Conservation (phyloP, 2,329 filamentous ascomycete genomes). For the Aspergillus costaricaensis region DNA sequence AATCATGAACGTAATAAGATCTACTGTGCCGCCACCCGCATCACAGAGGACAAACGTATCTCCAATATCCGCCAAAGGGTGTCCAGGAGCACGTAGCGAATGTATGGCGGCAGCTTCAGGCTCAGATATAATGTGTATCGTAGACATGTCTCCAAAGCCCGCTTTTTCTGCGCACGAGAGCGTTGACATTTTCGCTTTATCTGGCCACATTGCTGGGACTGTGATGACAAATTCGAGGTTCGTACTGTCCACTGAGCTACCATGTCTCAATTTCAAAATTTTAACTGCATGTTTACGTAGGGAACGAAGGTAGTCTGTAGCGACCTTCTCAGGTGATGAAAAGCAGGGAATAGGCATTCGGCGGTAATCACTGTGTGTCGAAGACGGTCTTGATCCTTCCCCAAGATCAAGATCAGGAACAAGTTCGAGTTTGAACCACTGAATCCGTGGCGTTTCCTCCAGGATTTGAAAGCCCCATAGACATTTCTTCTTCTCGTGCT, state of each 20-base stretch:
- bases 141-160: conserved; percentile 9
- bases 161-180: conserved; percentile 18
- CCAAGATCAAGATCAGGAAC: conserved; percentile 17
- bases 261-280: conserved; percentile 17
- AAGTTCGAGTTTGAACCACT: conserved; percentile 29
- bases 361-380: conserved; percentile 14
- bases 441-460: conserved; percentile 1
- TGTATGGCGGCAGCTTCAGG: conserved; percentile 29
- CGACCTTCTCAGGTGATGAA: conserved; percentile 8
- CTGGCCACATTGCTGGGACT: conserved; percentile 34
- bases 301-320: conserved; percentile 19
- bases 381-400: conserved; percentile 9
- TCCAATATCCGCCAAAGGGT: background rate
- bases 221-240: conserved; percentile 29
- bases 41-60: conserved; percentile 33
- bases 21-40: conserved; percentile 32
- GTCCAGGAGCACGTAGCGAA: conserved; percentile 7
- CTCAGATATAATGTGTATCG: conserved; percentile 23
- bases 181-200: conserved; percentile 25
- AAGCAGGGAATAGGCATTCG: conserved; percentile 12
- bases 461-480: too few relatives aligned
- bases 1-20: conserved; percentile 35
- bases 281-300: conserved; percentile 16
- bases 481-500: too few relatives aligned
- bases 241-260: conserved; percentile 12